These are phyloP conservation scores for Solanum chilense DNA, from an alignment of 257 asterid species.

Conservation along the genomic window DNA sequence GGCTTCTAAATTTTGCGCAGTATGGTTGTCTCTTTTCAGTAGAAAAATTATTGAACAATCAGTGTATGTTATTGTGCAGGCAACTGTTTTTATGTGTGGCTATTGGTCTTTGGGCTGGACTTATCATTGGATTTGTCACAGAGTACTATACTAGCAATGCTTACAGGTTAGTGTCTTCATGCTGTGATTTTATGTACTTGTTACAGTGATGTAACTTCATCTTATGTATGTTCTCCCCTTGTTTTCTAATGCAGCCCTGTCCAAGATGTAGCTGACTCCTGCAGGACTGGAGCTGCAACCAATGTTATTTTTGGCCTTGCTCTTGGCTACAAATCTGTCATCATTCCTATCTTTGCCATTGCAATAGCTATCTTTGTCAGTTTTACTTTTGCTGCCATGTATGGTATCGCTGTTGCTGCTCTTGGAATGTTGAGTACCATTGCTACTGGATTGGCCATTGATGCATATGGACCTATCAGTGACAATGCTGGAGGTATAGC, in stretches of 20 bases:
- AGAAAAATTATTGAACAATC: not conserved
- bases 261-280: slow-evolving; percentile 14
- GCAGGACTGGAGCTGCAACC: not conserved
- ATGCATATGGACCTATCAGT: slow-evolving; percentile 93
- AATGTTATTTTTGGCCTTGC: not conserved
- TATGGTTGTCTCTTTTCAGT: not conserved
- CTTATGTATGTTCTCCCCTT: not conserved
- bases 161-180: slow-evolving; percentile 46
- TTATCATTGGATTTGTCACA: not conserved
- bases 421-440: not conserved
- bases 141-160: not conserved
- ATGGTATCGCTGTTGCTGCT: slow-evolving; percentile 29
- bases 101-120: slow-evolving; percentile 64
- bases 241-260: slow-evolving; percentile 30
- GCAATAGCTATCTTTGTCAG: slow-evolving; percentile 70
- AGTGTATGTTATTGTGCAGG: slow-evolving; percentile 30
- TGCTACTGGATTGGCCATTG: slow-evolving; percentile 21
- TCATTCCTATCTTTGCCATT: not conserved
- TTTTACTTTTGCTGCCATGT: slow-evolving; percentile 83
- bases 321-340: not conserved
- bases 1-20: not conserved
- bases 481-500: slow-evolving; percentile 37
- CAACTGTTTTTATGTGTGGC: slow-evolving; percentile 69
- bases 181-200: not conserved
- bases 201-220: not conserved